These are phyloP conservation scores for Biscogniauxia sp. DNA, from an alignment of 2,329 filamentous ascomycete species.

Conservation along the genomic window DNA sequence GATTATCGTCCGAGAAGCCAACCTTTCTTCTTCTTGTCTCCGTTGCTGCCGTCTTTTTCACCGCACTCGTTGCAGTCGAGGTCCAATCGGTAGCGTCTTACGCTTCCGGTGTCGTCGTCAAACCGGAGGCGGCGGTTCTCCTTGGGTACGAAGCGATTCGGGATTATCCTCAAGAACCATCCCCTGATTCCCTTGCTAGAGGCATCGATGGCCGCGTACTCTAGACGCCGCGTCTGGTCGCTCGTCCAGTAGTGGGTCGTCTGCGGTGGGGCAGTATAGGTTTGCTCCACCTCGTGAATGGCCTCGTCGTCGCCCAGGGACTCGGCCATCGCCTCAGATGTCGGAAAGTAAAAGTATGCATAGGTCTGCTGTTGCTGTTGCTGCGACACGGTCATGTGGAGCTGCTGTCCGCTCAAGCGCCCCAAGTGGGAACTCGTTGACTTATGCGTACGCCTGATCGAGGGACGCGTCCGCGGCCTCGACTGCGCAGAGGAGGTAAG, in stretches of 20 bases:
- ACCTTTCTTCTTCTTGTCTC: constrained; percentile 24
- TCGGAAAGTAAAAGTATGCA: constrained; percentile 51
- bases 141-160: constrained; percentile 58
- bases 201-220: constrained; percentile 66
- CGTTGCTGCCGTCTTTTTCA: constrained; percentile 17
- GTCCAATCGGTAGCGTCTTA: constrained; percentile 60
- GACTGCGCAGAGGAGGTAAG: constrained; percentile 28
- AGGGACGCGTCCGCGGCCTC: constrained; percentile 40
- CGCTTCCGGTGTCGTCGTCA: constrained; percentile 62
- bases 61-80: constrained; percentile 46
- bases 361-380: constrained; percentile 31
- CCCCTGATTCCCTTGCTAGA: constrained; percentile 59
- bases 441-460: constrained; percentile 40
- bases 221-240: constrained; percentile 58
- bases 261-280: constrained; percentile 47
- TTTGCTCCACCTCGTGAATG: constrained; percentile 6
- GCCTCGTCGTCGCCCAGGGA: constrained; percentile 5
- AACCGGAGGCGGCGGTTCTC: constrained; percentile 51
- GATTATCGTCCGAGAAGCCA: constrained; percentile 28
- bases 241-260: constrained; percentile 68
- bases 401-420: constrained; percentile 23
- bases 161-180: constrained; percentile 57
- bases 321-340: constrained; percentile 36
- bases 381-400: constrained; percentile 25
- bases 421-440: constrained; percentile 30